Evolutionary conservation across 768 basidiomycete genomes (phyloP).

Genomic region (Lactarius tabidus): DNA sequence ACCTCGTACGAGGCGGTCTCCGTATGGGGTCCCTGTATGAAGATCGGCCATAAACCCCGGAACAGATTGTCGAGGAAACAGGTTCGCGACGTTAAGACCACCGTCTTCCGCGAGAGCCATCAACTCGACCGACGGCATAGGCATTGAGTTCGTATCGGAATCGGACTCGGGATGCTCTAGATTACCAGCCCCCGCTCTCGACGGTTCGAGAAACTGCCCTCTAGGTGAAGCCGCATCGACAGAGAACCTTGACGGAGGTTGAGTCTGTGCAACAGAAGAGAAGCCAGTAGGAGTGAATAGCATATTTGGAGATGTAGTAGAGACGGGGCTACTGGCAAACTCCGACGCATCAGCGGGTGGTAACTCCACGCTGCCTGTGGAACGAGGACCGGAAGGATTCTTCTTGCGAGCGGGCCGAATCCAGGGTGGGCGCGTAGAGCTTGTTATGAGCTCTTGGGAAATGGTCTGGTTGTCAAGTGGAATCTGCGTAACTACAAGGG

Average conservation of each 20-base stretch:
- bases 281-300: not conserved
- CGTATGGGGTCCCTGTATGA: not conserved
- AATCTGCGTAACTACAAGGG: constrained; percentile 66
- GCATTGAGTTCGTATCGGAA: not conserved
- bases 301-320: not conserved
- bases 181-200: not conserved
- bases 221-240: not conserved
- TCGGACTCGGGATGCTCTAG: not conserved
- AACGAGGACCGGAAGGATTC: constrained; percentile 46
- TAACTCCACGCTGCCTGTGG: constrained; percentile 28
- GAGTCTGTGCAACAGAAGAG: not conserved
- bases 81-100: constrained; percentile 3
- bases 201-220: constrained; percentile 7
- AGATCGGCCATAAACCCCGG: not conserved
- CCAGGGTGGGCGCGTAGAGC: constrained; percentile 70
- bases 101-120: constrained; percentile 21
- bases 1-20: not conserved
- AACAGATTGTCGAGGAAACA: constrained; percentile 4
- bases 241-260: not conserved
- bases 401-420: constrained; percentile 84
- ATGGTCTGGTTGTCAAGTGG: constrained; percentile 67
- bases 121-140: constrained; percentile 14
- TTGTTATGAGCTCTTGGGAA: constrained; percentile 46
- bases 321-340: not conserved
- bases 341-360: constrained; percentile 21